Evolutionary conservation across 129 eudicot genomes (phyloP), one percentile per base, ranked within the genome.

Genomic region (Ambrosia trifida): DNA sequence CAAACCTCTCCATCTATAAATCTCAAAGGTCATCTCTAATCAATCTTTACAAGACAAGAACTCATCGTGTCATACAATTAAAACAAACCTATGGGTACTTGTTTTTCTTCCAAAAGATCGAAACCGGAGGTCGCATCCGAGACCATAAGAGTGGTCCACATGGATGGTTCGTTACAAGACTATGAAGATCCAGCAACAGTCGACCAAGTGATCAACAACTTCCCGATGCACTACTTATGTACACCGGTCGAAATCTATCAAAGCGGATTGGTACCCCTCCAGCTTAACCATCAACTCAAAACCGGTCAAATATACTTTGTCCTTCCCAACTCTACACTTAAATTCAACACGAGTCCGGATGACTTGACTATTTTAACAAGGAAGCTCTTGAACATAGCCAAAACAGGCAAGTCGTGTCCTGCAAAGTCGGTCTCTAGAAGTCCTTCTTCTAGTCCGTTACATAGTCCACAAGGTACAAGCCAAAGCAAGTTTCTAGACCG

Each of bases 161-260:
- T 85, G 58, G 78, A 85, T 81, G 95, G 95, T 18, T 79, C 19
- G n/a, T 5, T 85, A 5, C 80, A 80, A 59, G 81, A 78, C 35
- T 84, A 64, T 2, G 83, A 85, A 35, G 74, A 76, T 63, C 95
- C 88, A 0, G 58, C 83, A 41, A 77, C 87, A 20, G 87, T 83
- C 3, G 68, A 63, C 10, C 85, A 85, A 50, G 85, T 88, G 11
- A 83, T 83, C 4, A 72, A 52, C 0, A 73, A 81, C 11, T 81
- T 79, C 50, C 68, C 86, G 1, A 81, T 35, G 60, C 85, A 85
- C 59, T 85, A 85, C 63, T 64, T 85, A 64, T 88, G 84, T 73
- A 82, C 91, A 0, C 90, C 83, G 28, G 74, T 84, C 2, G 83
- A 88, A 50, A 77, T 85, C 16, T 71, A 76, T 2, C 78, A 78